A percentile compares a stretch with the other conserved stretches of the same genome.
Conservation (phyloP, 73 alveolate genomes). For the Loxodes magnus region DNA sequence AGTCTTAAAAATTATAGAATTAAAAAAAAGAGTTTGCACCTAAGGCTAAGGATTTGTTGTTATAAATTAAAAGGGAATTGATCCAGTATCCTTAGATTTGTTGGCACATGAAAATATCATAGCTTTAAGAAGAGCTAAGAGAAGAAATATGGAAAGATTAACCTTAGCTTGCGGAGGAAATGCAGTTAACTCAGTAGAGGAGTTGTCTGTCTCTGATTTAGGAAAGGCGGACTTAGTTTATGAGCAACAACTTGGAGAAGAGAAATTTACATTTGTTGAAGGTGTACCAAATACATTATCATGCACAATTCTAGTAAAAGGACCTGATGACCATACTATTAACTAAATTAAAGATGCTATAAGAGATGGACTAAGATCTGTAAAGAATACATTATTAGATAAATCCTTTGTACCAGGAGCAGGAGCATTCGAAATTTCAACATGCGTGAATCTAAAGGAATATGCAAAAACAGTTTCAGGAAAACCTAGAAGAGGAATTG, state of each 20-base stretch:
- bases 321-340: constrained; percentile 97
- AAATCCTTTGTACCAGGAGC: constrained; percentile 98
- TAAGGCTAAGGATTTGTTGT: constrained; percentile 89
- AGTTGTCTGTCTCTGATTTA: constrained; percentile 88
- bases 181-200: constrained; percentile 98
- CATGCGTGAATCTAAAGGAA: constrained; percentile 55
- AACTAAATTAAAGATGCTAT: constrained; percentile 95
- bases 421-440: constrained; percentile 97
- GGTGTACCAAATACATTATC: constrained; percentile 98
- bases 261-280: constrained; percentile 98
- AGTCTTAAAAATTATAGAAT: constrained; percentile 89
- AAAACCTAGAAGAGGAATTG: constrained; percentile 74
- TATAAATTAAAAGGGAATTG: constrained; percentile 98
- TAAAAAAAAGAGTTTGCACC: constrained; percentile 91
- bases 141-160: constrained; percentile 99
- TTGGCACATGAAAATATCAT: constrained; percentile 97
- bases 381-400: constrained; percentile 94
- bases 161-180: constrained; percentile 98
- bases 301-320: constrained; percentile 98
- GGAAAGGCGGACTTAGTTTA: constrained; percentile 93
- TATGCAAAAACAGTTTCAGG: constrained; percentile 56
- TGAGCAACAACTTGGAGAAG: constrained; percentile 95
- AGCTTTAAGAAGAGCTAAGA: constrained; percentile 99
- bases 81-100: constrained; percentile 98
- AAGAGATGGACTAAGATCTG: constrained; percentile 99